A percentile compares a stretch with the other conserved stretches of the same genome.
phyloP scores from a whole-genome alignment of 768 basidiomycete species.

The Xerocomus spinulosus region DNA sequence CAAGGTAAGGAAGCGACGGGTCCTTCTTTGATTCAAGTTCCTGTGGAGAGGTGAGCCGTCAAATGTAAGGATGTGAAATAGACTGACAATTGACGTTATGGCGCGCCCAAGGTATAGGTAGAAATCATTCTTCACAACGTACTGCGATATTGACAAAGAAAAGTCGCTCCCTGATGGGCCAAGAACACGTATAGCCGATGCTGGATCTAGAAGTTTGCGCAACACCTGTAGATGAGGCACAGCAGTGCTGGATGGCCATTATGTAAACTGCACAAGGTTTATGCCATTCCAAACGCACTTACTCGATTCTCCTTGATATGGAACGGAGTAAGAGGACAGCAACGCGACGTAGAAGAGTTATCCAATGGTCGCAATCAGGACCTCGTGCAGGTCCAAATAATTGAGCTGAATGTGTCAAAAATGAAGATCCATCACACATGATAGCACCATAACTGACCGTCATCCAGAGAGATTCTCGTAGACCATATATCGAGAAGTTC shows the following conservation, averaged over 20 bases:
- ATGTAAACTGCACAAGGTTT: not conserved
- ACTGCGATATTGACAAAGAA: conserved; percentile 35
- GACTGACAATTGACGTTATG: conserved; percentile 44
- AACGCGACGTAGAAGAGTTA: conserved; percentile 52
- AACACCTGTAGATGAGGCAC: conserved; percentile 48
- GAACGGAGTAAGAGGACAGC: conserved; percentile 49
- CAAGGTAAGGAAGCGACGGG: conserved; percentile 26
- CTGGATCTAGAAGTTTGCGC: conserved; percentile 39
- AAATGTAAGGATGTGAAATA: not conserved
- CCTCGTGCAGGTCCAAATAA: conserved; percentile 39
- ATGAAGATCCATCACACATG: not conserved
- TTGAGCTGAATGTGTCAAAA: conserved; percentile 27
- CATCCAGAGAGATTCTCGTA: conserved; percentile 14
- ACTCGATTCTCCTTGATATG: conserved; percentile 48
- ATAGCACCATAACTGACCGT: conserved; percentile 13
- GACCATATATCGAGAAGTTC: conserved; percentile 34
- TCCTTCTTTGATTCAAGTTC: conserved; percentile 51
- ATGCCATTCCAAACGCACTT: conserved; percentile 21
- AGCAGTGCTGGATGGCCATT: conserved; percentile 41
- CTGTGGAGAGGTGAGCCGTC: conserved; percentile 31
- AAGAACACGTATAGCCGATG: conserved; percentile 3
- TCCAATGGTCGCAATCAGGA: conserved; percentile 47
- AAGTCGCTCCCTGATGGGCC: conserved; percentile 32
- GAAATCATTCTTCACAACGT: conserved; percentile 45
- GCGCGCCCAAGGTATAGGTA: conserved; percentile 32